Base-by-base conservation (phyloP, 1,284 basidiomycete genomes). In the Polyporus tsugae region DNA sequence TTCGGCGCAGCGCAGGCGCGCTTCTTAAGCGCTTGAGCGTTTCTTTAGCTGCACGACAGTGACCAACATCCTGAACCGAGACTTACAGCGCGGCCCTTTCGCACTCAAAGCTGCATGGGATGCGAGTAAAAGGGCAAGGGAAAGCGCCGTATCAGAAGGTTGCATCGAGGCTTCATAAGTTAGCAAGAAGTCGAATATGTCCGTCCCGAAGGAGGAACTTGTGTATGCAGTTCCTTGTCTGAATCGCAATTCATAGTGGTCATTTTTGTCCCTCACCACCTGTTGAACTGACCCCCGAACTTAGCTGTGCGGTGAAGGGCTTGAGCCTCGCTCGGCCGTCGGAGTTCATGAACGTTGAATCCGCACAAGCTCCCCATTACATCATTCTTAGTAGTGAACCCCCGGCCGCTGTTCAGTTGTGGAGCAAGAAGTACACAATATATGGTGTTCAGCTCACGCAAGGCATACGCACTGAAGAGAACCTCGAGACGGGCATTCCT, bases 1-100 rank as follows among this genome's bases (percentile, higher is more conserved):
- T 15, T 36, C 41, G 52, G 60, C 60, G 52, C 33, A 36, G 46
- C 60, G 22, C 29, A 38, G 49, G 49, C 49, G 49, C 49, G 39
- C 39, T 36, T 49, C 4, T 5, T 11, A 10, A 58, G 55, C 52
- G 25, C 25, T 53, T 29, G 4, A 29, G 10, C 22, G n/a, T 15
- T 15, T 7, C 44, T n/a, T 22, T 17, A 2, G 44, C 44, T 22
- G 44, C n/a, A 46, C 7, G n/a, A 39, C 39, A 1, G 9, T 39
- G 39, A 17, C 41, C 41, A 41, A 13, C 41, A 41, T 41, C 11
- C 41, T 15, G 41, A 17, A 22, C 44, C 44, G 9, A 19, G n/a
- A 46, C 44, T n/a, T 4, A 7, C 19, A 22, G 13, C 13, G 13
- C 39, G 39, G 13, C 29, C 2, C 29, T 29, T 2, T 29, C 29